A percentile compares a stretch with the other conserved stretches of the same genome.
These are phyloP conservation scores for Begonia peltatifolia DNA, from an alignment of 306 rosid genomes.

Conservation along the genomic window DNA sequence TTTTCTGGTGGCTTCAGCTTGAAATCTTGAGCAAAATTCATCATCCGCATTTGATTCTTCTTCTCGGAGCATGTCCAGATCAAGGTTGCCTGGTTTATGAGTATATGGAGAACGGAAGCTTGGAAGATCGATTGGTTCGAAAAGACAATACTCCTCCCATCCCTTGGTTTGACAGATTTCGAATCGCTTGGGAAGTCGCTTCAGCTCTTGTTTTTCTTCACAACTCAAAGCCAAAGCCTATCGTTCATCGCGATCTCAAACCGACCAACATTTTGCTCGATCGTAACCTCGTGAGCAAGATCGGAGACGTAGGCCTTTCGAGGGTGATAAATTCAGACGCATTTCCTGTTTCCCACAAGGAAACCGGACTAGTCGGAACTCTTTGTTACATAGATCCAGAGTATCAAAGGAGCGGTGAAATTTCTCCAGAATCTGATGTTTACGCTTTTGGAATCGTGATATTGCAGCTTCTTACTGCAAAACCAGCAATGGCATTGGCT, in stretches of 20 bases:
- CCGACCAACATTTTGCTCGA: constrained; percentile 94
- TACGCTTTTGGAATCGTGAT: constrained; percentile 93
- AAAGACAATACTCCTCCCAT: constrained; percentile 46
- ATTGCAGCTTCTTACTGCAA: constrained; percentile 72
- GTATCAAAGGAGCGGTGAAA: constrained; percentile 67
- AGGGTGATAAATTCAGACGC: constrained; percentile 48
- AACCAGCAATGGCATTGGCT: constrained; percentile 64
- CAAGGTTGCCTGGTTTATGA: constrained; percentile 80
- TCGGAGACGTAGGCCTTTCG: constrained; percentile 89
- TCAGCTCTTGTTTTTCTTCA: constrained; percentile 86
- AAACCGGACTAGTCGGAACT: constrained; percentile 74
- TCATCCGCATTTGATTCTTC: constrained; percentile 94
- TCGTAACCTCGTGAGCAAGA: constrained; percentile 69
- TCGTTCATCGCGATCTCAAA: constrained; percentile 89
- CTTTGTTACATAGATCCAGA: constrained; percentile 90
- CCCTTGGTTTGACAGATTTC: constrained; percentile 82
- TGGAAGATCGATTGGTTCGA: constrained; percentile 63
- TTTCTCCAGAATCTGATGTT: constrained; percentile 77
- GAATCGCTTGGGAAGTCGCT: constrained; percentile 95
- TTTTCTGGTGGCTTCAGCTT: constrained; percentile 28
- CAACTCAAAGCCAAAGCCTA: constrained; percentile 72
- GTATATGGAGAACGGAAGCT: constrained; percentile 86
- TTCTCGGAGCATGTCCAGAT: constrained; percentile 80
- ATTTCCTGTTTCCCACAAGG: constrained; percentile 20
- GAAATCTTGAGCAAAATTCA: constrained; percentile 72